Conservation (phyloP, 176 grass and related monocot species). For the Cenchrus purpureus region DNA sequence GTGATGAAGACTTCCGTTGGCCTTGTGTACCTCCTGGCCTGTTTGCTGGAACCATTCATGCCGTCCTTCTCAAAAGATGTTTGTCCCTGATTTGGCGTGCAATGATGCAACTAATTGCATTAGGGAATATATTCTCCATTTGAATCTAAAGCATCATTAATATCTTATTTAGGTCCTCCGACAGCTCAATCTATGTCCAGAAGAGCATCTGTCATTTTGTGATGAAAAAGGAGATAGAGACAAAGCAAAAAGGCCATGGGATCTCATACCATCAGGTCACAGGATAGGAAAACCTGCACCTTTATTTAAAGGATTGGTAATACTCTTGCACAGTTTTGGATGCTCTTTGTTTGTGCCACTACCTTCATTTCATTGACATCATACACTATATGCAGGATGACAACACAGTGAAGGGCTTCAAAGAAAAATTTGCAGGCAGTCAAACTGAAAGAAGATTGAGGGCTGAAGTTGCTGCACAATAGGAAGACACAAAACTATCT, state of each 20-base stretch:
- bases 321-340: constrained; percentile 10
- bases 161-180: constrained; percentile 57
- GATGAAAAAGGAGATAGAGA: constrained; percentile 68
- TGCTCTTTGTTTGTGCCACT: constrained; percentile 17
- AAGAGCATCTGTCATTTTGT: constrained; percentile 61
- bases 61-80: constrained; percentile 78
- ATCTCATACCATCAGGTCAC: constrained; percentile 71
- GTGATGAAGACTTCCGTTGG: constrained; percentile 77
- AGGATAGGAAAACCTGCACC: constrained; percentile 70
- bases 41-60: constrained; percentile 83
- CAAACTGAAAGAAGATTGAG: constrained; percentile 62
- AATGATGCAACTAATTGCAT: constrained; percentile 8
- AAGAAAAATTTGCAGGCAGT: constrained; percentile 65
- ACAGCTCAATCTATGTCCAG: constrained; percentile 69
- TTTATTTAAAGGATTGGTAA: constrained; percentile 75
- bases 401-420: constrained; percentile 57
- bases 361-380: constrained; percentile 8
- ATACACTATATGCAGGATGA: constrained; percentile 59
- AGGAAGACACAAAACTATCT: constrained; percentile 53
- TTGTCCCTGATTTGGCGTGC: constrained; percentile 15
- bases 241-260: constrained; percentile 77
- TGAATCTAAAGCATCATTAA: constrained; percentile 17
- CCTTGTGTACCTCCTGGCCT: constrained; percentile 68
- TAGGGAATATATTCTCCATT: neutral
- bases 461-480: constrained; percentile 49